phyloP scores from a whole-genome alignment of 305 asterid genomes.

The Ajuga reptans region DNA sequence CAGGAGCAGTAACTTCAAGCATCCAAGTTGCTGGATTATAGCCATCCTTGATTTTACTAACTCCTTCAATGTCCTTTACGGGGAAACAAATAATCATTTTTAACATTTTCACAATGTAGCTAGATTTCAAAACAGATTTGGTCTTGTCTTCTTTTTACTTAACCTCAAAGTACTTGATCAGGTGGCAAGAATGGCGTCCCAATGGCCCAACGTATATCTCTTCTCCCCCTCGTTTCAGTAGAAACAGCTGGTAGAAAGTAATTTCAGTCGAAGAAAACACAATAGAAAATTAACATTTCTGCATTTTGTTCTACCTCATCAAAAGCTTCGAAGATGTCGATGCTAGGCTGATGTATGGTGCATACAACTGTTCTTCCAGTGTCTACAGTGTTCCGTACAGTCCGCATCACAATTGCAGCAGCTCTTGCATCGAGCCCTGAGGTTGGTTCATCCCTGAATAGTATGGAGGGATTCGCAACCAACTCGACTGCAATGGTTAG shows the following conservation, averaged over 20 bases:
- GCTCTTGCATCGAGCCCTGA: constrained; percentile 47
- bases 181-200: constrained; percentile 27
- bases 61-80: constrained; percentile 32
- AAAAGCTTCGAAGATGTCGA: constrained; percentile 46
- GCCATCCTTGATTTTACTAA: constrained; percentile 34
- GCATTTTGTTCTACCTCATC: constrained; percentile 30
- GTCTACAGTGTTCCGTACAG: constrained; percentile 44
- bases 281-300: not conserved
- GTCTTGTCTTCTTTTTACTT: not conserved
- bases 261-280: not conserved
- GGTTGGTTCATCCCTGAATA: constrained; percentile 55
- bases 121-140: too few species aligned
- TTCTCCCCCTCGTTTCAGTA: constrained; percentile 38
- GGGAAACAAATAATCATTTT: not conserved
- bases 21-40: constrained; percentile 57
- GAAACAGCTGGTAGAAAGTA: constrained; percentile 21
- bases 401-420: constrained; percentile 48
- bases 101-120: not conserved
- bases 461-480: constrained; percentile 41
- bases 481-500: constrained; percentile 50
- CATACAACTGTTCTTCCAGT: constrained; percentile 48
- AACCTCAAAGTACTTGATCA: constrained; percentile 37
- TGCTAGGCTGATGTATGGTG: constrained; percentile 60
- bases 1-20: constrained; percentile 37
- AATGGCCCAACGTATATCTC: constrained; percentile 42